A percentile compares a stretch with the other conserved stretches of the same genome.
These are phyloP conservation scores for Sedum album DNA, from an alignment of 164 flowering plant genomes.

Conservation along the genomic window DNA sequence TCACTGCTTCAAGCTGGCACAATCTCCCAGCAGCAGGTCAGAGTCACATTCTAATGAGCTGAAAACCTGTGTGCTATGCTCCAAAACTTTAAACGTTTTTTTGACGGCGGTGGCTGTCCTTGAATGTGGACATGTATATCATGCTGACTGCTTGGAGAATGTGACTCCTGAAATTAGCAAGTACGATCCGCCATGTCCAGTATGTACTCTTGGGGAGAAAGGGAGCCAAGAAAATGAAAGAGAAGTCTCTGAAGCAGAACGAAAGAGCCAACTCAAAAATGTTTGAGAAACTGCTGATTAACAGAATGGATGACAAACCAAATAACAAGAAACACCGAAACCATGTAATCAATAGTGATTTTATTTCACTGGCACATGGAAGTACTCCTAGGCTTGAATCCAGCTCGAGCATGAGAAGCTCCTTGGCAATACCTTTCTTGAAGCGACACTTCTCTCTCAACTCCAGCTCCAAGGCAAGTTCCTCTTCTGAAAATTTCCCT, in stretches of 20 bases:
- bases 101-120: conserved; percentile 49
- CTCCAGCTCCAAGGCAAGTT: conserved; percentile 28
- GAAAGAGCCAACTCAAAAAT: neutral
- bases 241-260: conserved; percentile 27
- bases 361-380: conserved; percentile 17
- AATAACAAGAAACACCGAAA: conserved; percentile 48
- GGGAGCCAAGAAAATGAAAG: conserved; percentile 38
- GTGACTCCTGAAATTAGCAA: conserved; percentile 55
- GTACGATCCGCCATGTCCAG: conserved; percentile 80
- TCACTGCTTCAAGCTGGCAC: conserved; percentile 35
- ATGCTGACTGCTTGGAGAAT: conserved; percentile 79
- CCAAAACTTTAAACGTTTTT: conserved; percentile 35
- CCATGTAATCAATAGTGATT: conserved; percentile 35
- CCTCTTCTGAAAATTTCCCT: neutral
- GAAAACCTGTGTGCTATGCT: conserved; percentile 69
- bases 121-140: conserved; percentile 83
- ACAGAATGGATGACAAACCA: conserved; percentile 11
- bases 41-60: conserved; percentile 48
- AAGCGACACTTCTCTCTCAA: conserved; percentile 74
- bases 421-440: conserved; percentile 62
- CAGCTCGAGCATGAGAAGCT: conserved; percentile 48
- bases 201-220: conserved; percentile 63
- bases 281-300: neutral
- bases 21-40: conserved; percentile 45
- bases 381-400: conserved; percentile 25